These are phyloP conservation scores for Cyclotella choctawhatcheeana DNA, from an alignment of 108 stramenopile species.

Conservation along the genomic window DNA sequence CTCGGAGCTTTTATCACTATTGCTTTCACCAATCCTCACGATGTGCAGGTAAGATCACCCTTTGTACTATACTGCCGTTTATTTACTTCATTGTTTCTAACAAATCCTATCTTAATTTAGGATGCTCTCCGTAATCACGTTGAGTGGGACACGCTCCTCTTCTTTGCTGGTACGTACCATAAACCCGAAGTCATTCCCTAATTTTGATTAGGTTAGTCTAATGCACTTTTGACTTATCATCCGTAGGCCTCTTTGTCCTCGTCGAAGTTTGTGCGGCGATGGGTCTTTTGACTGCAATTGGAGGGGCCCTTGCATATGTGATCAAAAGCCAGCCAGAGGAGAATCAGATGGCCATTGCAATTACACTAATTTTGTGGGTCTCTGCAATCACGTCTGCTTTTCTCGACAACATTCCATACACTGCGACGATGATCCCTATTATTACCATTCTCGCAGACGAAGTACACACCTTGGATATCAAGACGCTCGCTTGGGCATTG, in stretches of 20 bases:
- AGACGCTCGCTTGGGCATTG: slow-evolving; percentile 68
- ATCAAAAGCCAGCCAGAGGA: slow-evolving; percentile 55
- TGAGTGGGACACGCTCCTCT: slow-evolving; percentile 73
- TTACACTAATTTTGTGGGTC: slow-evolving; percentile 66
- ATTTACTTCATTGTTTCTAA: background rate
- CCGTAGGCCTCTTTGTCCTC: slow-evolving; percentile 57
- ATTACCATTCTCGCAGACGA: slow-evolving; percentile 54
- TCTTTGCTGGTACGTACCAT: slow-evolving; percentile 50
- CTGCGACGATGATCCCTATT: slow-evolving; percentile 76
- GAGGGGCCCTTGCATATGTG: slow-evolving; percentile 46
- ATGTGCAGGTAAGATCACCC: slow-evolving; percentile 45
- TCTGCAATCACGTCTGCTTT: slow-evolving; percentile 66
- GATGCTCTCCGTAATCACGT: slow-evolving; percentile 65
- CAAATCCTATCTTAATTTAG: background rate
- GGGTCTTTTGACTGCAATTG: slow-evolving; percentile 61
- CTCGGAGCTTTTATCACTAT: slow-evolving; percentile 67
- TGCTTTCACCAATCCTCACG: slow-evolving; percentile 70
- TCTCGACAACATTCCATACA: slow-evolving; percentile 71
- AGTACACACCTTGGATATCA: slow-evolving; percentile 55
- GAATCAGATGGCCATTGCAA: slow-evolving; percentile 56
- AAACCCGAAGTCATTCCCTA: no score
- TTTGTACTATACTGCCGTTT: background rate
- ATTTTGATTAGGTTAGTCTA: background rate
- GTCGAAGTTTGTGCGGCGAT: slow-evolving; percentile 74
- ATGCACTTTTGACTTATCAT: background rate